Evolutionary conservation across 495 filamentous ascomycete species (phyloP), one percentile per base, ranked within the genome.

Genomic region (Bombardia bombarda): DNA sequence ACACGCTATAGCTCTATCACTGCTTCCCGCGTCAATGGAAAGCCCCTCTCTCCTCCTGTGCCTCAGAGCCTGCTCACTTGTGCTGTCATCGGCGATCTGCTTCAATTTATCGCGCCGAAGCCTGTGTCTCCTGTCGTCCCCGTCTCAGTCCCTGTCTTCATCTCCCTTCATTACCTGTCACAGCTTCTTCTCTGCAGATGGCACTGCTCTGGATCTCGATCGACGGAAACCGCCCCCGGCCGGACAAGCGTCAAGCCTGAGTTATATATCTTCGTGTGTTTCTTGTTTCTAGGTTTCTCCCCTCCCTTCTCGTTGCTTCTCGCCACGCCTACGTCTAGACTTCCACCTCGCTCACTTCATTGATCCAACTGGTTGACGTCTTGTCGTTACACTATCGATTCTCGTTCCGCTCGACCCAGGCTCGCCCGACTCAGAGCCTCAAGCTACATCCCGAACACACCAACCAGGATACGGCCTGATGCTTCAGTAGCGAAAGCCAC

Each of bases 301-400:
- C 44, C 31, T 42, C 26, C 4, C 19, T 23, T 31, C 16, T 23
- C 38, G 18, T 18, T 33, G 0, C 22, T 18, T 33, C 16, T 33
- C 33, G 9, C 25, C 41, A 34, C 10, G 30, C 10, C 22, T 40
- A 12, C 17, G 23, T 30, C 26, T n/a, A 46, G 8, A 38, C 32
- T 3, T 40, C 14, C 2, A 8, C n/a, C n/a, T n/a, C n/a, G 12
- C 12, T 14, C 9, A 16, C 38, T 40, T 31, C 37, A 40, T 40
- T 30, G 23, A 12, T 30, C 38, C 10, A 19, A 14, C 3, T 7
- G 7, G 20, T 31, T 37, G 18, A 40, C 36, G 33, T 31, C 37
- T n/a, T n/a, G 12, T 33, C 32, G 41, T 49, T 38, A 52, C 49
- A 49, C 45, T 30, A 44, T 13, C 49, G 10, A 19, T 20, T 22